Evolutionary conservation across 345 rosid species (phyloP).

Genomic region (Citropsis articulata): DNA sequence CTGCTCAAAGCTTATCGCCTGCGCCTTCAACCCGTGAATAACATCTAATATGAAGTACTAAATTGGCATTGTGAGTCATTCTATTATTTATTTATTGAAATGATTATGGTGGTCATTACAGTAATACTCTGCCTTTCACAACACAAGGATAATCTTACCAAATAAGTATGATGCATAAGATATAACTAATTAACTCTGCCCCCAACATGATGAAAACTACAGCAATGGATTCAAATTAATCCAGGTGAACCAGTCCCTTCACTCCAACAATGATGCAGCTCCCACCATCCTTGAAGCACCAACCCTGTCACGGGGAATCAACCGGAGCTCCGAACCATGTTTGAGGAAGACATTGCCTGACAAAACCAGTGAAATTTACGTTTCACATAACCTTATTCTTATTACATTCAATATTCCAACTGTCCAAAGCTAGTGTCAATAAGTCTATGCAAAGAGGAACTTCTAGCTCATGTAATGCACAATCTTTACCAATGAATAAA

Average conservation of each 20-base stretch:
- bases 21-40: background rate
- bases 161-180: background rate
- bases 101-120: background rate
- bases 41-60: background rate
- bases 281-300: constrained; percentile 43
- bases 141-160: background rate
- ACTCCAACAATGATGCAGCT: constrained; percentile 4
- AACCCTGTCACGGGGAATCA: constrained; percentile 95
- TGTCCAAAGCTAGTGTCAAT: background rate
- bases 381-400: background rate
- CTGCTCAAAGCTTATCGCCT: too few relatives aligned
- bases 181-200: background rate
- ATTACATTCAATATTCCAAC: background rate
- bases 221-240: background rate
- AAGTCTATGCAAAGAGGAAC: background rate
- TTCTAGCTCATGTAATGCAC: background rate
- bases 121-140: background rate
- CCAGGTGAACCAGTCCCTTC: background rate
- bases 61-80: background rate
- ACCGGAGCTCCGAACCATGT: constrained; percentile 93
- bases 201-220: background rate
- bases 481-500: background rate
- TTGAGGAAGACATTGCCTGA: constrained; percentile 94
- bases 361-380: constrained; percentile 6
- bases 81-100: background rate